These are phyloP conservation scores for Blyttiomyces sp. DNA, from an alignment of 371 early-diverging fungal genomes.

Conservation along the genomic window DNA sequence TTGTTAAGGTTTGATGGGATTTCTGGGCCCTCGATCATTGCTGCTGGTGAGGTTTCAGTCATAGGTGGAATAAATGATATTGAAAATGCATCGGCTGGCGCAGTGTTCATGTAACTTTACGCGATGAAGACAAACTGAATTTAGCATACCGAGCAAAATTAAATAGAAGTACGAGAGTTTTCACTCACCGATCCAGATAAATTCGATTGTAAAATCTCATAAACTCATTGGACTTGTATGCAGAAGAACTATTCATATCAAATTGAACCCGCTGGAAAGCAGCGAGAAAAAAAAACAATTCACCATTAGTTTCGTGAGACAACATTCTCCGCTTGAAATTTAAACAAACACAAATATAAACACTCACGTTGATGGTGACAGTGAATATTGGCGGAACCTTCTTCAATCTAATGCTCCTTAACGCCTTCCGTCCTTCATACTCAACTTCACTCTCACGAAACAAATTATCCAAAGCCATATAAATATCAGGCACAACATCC, in stretches of 20 bases:
- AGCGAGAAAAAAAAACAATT: not conserved
- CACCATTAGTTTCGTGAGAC: not conserved
- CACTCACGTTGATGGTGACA: conserved; percentile 55
- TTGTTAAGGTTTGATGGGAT: too few species aligned
- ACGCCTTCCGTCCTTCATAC: conserved; percentile 50
- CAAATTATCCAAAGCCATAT: conserved; percentile 61
- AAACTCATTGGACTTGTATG: conserved; percentile 65
- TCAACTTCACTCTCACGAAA: conserved; percentile 54
- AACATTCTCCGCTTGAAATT: not conserved
- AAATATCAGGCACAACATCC: conserved; percentile 56
- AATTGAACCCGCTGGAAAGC: conserved; percentile 59
- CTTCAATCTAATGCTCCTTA: conserved; percentile 50
- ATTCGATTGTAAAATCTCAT: conserved; percentile 40
- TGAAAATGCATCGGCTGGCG: conserved; percentile 24
- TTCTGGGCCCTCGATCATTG: conserved; percentile 35
- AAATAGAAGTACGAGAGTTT: too few species aligned
- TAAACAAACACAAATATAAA: not conserved
- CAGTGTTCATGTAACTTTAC: conserved; percentile 20
- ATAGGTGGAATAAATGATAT: not conserved
- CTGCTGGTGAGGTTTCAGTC: not conserved
- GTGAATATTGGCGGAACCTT: conserved; percentile 62
- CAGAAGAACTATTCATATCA: conserved; percentile 53
- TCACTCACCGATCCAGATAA: conserved; percentile 21
- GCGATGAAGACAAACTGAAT: not conserved
- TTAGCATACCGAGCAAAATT: conserved; percentile 10